Percentiles rank a stretch among this genome's conserved stretches.
Evolutionary conservation across 129 eudicot genomes (phyloP).

Genomic region (Chrysanthemum seticuspe): DNA sequence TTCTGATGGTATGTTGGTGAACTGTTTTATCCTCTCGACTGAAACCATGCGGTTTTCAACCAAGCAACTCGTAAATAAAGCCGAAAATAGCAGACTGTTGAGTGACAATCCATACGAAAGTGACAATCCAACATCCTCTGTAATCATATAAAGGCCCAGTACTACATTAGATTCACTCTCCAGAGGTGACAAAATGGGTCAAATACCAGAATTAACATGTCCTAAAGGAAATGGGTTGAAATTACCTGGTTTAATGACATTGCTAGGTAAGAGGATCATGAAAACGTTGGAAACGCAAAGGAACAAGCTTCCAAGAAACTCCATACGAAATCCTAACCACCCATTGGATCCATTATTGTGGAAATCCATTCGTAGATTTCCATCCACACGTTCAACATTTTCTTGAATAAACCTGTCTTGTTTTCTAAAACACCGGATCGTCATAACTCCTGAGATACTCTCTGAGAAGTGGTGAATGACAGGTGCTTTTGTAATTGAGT

Average conservation of each 20-base stretch:
- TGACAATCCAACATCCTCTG: constrained; percentile 67
- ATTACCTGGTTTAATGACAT: constrained; percentile 53
- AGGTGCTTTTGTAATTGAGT: constrained; percentile 70
- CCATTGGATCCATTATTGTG: constrained; percentile 64
- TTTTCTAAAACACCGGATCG: constrained; percentile 52
- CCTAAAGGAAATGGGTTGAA: neutral
- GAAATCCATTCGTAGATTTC: constrained; percentile 61
- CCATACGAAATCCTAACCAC: constrained; percentile 79
- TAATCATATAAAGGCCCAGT: neutral
- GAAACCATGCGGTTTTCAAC: constrained; percentile 80
- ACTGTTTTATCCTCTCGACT: constrained; percentile 74
- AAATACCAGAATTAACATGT: neutral
- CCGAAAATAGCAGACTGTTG: constrained; percentile 48
- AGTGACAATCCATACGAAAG: constrained; percentile 72
- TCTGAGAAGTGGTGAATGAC: constrained; percentile 71
- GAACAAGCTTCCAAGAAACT: constrained; percentile 56
- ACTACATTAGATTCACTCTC: constrained; percentile 14
- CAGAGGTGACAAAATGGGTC: neutral
- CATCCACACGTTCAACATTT: constrained; percentile 52
- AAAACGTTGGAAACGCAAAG: constrained; percentile 54
- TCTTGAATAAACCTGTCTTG: constrained; percentile 50
- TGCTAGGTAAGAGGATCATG: constrained; percentile 59
- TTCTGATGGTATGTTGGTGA: constrained; percentile 58
- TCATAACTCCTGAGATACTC: constrained; percentile 66
- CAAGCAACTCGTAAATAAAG: constrained; percentile 44